Percentiles rank a stretch among this genome's conserved stretches.
These are phyloP conservation scores for Clitopilus hobsonii DNA, from an alignment of 768 basidiomycete species.

Conservation along the genomic window DNA sequence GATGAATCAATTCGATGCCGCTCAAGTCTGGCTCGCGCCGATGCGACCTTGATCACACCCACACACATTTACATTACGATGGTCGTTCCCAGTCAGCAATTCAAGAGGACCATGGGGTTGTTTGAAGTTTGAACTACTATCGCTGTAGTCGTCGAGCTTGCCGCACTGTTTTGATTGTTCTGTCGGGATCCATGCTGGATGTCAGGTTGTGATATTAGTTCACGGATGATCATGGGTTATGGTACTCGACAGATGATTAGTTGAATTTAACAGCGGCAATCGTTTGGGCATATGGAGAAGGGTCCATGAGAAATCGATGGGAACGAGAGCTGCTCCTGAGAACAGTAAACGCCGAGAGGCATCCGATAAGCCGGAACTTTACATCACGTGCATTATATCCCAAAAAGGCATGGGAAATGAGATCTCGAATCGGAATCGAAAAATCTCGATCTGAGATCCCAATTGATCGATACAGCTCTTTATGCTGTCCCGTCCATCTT, in stretches of 20 bases:
- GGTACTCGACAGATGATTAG: conserved; percentile 6
- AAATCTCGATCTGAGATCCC: conserved; percentile 10
- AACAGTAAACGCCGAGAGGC: conserved; percentile 4
- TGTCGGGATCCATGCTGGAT: conserved; percentile 9
- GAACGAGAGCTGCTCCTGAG: conserved; percentile 2
- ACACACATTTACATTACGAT: too few relatives aligned
- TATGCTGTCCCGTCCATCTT: conserved; percentile 18
- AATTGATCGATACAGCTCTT: conserved; percentile 16
- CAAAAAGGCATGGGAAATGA: conserved; percentile 24
- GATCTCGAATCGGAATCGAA: conserved; percentile 16
- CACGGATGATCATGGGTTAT: conserved; percentile 5
- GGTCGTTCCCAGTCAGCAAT: not conserved
- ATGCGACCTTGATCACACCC: conserved; percentile 80
- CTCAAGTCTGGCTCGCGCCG: conserved; percentile 90
- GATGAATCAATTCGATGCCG: conserved; percentile 94
- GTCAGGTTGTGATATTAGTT: conserved; percentile 10
- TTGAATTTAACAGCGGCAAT: conserved; percentile 9
- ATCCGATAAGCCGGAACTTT: conserved; percentile 22
- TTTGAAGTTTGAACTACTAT: not conserved
- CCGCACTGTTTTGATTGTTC: conserved; percentile 11
- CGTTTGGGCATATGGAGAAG: conserved; percentile 16
- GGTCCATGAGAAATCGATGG: conserved; percentile 5
- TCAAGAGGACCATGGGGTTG: not conserved
- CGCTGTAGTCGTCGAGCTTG: not conserved
- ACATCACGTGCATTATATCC: conserved; percentile 20